phyloP scores from a whole-genome alignment of 345 rosid species.

The Hypericum androsaemum region DNA sequence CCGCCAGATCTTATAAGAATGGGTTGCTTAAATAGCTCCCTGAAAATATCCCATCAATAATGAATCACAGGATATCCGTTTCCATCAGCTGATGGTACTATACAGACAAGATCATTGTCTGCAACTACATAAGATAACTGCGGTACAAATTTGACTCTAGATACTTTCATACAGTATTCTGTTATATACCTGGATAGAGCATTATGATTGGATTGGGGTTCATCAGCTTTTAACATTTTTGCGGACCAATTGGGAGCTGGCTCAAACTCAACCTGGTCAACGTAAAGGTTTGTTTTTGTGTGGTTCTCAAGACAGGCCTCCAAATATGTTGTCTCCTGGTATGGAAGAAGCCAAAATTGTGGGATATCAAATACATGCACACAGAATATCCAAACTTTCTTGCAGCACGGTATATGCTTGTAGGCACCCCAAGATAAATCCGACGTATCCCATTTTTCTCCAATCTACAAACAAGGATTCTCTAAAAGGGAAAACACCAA shows the following conservation, averaged over 20 bases:
- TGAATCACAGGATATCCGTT: too few relatives aligned
- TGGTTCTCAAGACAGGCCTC: slow-evolving; percentile 97
- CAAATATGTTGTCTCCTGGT: slow-evolving; percentile 74
- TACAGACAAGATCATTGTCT: too few relatives aligned
- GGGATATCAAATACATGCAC: background rate
- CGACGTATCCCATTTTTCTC: too few relatives aligned
- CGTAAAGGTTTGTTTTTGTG: slow-evolving; percentile 76
- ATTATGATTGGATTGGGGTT: slow-evolving; percentile 23
- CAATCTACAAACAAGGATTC: too few relatives aligned
- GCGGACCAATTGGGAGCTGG: slow-evolving; percentile 83
- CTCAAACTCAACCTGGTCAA: slow-evolving; percentile 99
- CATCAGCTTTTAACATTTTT: slow-evolving; percentile 46
- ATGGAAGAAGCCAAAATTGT: slow-evolving; percentile 12
- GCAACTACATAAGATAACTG: too few relatives aligned
- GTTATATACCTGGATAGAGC: slow-evolving; percentile 37
- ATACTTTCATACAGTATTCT: background rate
- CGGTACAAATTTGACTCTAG: too few relatives aligned
- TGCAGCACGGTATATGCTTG: too few relatives aligned
- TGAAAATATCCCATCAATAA: slow-evolving; percentile 15
- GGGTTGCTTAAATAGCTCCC: slow-evolving; percentile 58
- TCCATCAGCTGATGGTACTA: too few relatives aligned
- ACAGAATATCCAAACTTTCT: too few relatives aligned
- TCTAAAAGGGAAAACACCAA: too few relatives aligned
- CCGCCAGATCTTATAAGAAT: slow-evolving; percentile 82
- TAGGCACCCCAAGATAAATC: too few relatives aligned